phyloP scores from a whole-genome alignment of 139 green algal genomes.

The Chlorella sp. region DNA sequence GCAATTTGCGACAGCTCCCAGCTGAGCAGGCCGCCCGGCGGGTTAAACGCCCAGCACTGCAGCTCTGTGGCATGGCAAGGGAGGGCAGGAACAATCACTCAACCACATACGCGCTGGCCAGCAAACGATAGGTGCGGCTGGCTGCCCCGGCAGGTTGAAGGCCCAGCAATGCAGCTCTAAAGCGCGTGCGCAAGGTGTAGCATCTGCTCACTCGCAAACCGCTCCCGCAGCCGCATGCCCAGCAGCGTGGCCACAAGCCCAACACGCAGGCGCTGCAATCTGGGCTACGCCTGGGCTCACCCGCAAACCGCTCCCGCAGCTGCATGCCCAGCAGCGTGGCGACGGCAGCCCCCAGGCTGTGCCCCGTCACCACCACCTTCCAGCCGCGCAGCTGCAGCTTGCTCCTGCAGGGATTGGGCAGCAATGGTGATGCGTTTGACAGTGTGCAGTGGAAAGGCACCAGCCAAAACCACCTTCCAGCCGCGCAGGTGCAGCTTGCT shows the following conservation, averaged over 20 bases:
- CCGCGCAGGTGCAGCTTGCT: constrained; percentile 36
- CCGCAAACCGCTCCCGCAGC: constrained; percentile 54
- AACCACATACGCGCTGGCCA: too few species aligned
- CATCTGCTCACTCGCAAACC: constrained; percentile 48
- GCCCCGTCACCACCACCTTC: constrained; percentile 72
- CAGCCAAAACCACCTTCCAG: too few species aligned
- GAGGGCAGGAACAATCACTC: background rate
- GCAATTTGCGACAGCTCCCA: constrained; percentile 40
- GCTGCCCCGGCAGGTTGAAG: constrained; percentile 65
- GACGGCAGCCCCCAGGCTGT: constrained; percentile 73
- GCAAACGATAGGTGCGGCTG: too few species aligned
- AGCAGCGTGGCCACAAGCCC: constrained; percentile 73
- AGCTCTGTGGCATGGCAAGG: constrained; percentile 27
- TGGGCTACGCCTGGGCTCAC: too few species aligned
- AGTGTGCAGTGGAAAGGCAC: too few species aligned
- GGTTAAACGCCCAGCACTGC: constrained; percentile 65
- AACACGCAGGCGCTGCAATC: too few species aligned
- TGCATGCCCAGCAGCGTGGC: constrained; percentile 68
- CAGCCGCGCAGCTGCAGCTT: constrained; percentile 51
- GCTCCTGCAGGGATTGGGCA: background rate
- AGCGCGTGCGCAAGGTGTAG: too few species aligned
- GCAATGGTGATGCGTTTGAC: background rate
- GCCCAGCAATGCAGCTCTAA: constrained; percentile 63
- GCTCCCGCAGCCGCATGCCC: constrained; percentile 57
- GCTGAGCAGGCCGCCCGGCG: constrained; percentile 58